Percentiles rank a stretch among this genome's conserved stretches.
These are phyloP conservation scores for Hypomyces perniciosus DNA, from an alignment of 2,329 filamentous ascomycete species.

Conservation along the genomic window DNA sequence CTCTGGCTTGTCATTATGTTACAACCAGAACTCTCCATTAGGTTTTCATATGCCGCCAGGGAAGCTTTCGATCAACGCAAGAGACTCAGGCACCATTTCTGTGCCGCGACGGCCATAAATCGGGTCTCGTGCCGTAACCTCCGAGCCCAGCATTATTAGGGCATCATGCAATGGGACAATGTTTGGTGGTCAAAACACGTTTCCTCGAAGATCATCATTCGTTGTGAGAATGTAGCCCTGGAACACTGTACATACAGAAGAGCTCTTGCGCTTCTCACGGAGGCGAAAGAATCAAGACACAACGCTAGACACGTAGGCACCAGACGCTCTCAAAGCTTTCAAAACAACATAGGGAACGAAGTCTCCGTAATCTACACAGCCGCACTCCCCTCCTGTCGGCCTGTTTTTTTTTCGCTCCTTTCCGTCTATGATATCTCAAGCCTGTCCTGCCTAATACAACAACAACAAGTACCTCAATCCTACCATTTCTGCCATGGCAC, in stretches of 20 bases:
- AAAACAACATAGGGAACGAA: conserved; percentile 30
- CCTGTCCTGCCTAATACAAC: conserved; percentile 19
- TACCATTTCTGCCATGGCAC: conserved; percentile 8
- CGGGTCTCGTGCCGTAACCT: too few relatives aligned
- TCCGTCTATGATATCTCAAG: conserved; percentile 13
- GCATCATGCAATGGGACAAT: too few relatives aligned
- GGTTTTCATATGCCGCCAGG: too few relatives aligned
- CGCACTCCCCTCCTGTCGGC: conserved; percentile 15
- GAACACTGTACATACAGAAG: not conserved
- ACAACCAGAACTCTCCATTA: too few relatives aligned
- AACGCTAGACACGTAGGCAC: conserved; percentile 10
- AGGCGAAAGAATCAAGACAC: not conserved
- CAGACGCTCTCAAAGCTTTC: conserved; percentile 25
- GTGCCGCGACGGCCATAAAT: too few relatives aligned
- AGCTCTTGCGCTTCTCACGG: not conserved
- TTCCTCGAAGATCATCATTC: too few relatives aligned
- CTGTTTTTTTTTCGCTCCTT: conserved; percentile 15
- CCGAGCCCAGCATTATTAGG: too few relatives aligned
- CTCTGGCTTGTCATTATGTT: not conserved
- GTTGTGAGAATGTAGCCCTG: not conserved
- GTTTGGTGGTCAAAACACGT: too few relatives aligned
- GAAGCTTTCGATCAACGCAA: too few relatives aligned
- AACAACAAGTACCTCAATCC: conserved; percentile 1
- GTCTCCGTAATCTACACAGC: conserved; percentile 39
- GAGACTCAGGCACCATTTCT: too few relatives aligned